Evolutionary conservation across 1,139 yeast genomes (phyloP).

Genomic region (Citeromyces siamensis): DNA sequence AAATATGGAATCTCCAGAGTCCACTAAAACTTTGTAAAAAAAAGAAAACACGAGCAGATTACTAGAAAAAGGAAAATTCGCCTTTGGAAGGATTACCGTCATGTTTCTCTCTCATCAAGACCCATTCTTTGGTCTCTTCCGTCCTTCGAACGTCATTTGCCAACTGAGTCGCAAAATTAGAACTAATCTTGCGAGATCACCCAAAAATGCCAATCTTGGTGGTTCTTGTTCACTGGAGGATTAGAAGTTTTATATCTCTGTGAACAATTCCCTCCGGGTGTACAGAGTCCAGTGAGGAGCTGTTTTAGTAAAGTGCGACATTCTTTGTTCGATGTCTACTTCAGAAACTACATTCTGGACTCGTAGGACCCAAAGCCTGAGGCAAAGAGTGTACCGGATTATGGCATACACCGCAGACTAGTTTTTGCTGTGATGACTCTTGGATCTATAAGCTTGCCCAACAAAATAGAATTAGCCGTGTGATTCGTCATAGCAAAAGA

Average conservation of each 20-base stretch:
- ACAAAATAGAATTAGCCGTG: no score
- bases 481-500: no score
- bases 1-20: no score
- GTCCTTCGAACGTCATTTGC: constrained; percentile 73
- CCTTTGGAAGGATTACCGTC: neutral
- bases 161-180: constrained; percentile 59
- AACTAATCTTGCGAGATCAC: constrained; percentile 43
- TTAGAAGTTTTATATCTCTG: constrained; percentile 86
- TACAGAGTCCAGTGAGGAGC: constrained; percentile 86
- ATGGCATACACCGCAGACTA: no score
- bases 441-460: no score
- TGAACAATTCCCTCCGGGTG: constrained; percentile 87
- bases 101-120: neutral
- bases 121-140: neutral
- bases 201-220: constrained; percentile 95
- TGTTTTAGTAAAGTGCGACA: constrained; percentile 89
- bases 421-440: no score
- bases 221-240: constrained; percentile 68
- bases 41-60: no score
- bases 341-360: no score
- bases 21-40: no score
- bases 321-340: constrained; percentile 74
- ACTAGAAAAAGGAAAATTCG: no score
- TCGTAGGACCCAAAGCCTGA: no score
- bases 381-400: no score